These are phyloP conservation scores for Kuraishia borneana DNA, from an alignment of 805 yeast species.

Conservation along the genomic window DNA sequence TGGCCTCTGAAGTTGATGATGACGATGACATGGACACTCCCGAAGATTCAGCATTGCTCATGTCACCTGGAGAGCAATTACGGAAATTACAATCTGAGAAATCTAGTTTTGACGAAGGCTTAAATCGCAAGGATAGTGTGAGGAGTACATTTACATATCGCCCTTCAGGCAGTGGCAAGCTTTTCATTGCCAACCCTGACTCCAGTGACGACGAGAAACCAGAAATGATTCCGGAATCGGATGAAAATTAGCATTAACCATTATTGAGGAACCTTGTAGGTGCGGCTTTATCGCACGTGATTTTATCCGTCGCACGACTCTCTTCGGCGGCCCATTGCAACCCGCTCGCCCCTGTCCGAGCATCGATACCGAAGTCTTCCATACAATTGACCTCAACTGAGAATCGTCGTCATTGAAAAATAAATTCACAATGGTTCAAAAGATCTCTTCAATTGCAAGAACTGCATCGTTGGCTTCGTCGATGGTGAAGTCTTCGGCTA, in stretches of 20 bases:
- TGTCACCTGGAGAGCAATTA: constrained; percentile 18
- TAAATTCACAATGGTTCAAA: constrained; percentile 2
- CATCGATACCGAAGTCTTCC: too few species aligned
- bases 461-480: constrained; percentile 1
- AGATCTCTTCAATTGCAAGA: constrained; percentile 1
- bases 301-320: background rate
- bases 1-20: constrained; percentile 71
- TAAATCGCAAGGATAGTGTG: constrained; percentile 23
- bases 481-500: background rate
- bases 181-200: constrained; percentile 52
- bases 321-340: background rate
- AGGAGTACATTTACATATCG: constrained; percentile 14
- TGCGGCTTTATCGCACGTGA: background rate
- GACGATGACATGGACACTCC: constrained; percentile 29
- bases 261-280: too few species aligned
- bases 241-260: too few species aligned
- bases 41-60: constrained; percentile 15
- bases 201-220: constrained; percentile 24
- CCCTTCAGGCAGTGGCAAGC: constrained; percentile 22
- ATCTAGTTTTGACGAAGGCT: constrained; percentile 4
- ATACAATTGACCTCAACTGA: too few species aligned
- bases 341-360: too few species aligned
- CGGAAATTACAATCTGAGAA: constrained; percentile 8
- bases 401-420: background rate
- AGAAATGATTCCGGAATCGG: background rate